Evolutionary conservation across 352 stramenopile species (phyloP).

Genomic region (Phytophthora sp.): DNA sequence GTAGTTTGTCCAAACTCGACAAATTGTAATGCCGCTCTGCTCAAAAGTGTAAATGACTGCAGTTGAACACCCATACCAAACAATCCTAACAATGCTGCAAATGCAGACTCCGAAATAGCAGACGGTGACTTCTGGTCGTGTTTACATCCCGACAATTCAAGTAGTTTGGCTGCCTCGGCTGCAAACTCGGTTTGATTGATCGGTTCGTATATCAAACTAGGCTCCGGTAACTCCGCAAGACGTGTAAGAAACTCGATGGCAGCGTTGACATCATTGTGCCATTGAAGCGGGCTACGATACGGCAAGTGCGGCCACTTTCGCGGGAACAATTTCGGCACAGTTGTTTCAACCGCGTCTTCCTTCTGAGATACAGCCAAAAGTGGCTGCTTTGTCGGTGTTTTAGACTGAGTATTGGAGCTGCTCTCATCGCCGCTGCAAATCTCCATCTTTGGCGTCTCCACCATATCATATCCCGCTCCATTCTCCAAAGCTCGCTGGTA

Average conservation of each 20-base stretch:
- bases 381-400: constrained; percentile 4
- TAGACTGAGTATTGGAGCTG: background rate
- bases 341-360: constrained; percentile 51
- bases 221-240: constrained; percentile 56
- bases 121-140: background rate
- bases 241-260: constrained; percentile 55
- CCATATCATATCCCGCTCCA: constrained; percentile 34
- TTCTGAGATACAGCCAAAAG: constrained; percentile 36
- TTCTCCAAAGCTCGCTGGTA: constrained; percentile 57
- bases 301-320: constrained; percentile 78
- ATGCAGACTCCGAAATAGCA: constrained; percentile 26
- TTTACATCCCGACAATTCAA: background rate
- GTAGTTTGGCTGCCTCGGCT: constrained; percentile 26
- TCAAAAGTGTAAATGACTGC: constrained; percentile 70
- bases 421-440: background rate
- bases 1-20: constrained; percentile 31
- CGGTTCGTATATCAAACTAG: constrained; percentile 72
- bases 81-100: constrained; percentile 46
- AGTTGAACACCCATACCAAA: constrained; percentile 62
- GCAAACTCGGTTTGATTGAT: constrained; percentile 56
- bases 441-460: constrained; percentile 18
- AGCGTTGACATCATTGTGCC: constrained; percentile 42
- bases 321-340: constrained; percentile 49
- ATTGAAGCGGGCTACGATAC: constrained; percentile 55
- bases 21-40: constrained; percentile 43